phyloP scores from a whole-genome alignment of 2,329 filamentous ascomycete genomes.

The Penicillium sclerotiorum region DNA sequence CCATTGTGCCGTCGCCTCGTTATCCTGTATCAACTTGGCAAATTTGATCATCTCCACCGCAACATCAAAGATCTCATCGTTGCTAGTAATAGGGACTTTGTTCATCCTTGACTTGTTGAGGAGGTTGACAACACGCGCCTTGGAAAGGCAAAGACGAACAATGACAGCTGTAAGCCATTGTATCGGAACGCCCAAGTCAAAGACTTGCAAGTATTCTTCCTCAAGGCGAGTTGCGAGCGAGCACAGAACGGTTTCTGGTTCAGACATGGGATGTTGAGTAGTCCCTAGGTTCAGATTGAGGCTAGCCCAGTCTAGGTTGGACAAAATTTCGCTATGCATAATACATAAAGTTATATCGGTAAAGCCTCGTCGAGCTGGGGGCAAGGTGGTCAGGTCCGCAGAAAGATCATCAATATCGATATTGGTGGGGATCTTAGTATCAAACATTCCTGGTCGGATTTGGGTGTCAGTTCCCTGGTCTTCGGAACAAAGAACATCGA shows the following conservation, averaged over 20 bases:
- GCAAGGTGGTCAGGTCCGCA: slow-evolving; percentile 13
- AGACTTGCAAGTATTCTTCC: slow-evolving; percentile 30
- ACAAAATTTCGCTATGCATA: slow-evolving; percentile 21
- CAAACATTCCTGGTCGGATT: slow-evolving; percentile 25
- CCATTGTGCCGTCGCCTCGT: slow-evolving; percentile 57
- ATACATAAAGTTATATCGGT: slow-evolving; percentile 32
- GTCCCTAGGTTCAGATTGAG: not conserved
- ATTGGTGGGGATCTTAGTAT: slow-evolving; percentile 28
- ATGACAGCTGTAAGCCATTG: slow-evolving; percentile 66
- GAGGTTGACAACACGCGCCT: slow-evolving; percentile 59
- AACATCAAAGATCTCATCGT: slow-evolving; percentile 65
- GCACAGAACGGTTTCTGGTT: slow-evolving; percentile 26
- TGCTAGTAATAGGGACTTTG: not conserved
- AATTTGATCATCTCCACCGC: slow-evolving; percentile 69
- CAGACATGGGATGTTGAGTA: not conserved
- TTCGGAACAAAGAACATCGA: slow-evolving; percentile 31
- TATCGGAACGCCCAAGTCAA: slow-evolving; percentile 47
- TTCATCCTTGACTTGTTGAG: slow-evolving; percentile 11
- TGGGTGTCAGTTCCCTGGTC: slow-evolving; percentile 31
- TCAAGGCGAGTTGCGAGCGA: slow-evolving; percentile 31
- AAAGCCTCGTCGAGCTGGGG: slow-evolving; percentile 10
- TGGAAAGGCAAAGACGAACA: slow-evolving; percentile 68
- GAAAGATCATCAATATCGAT: slow-evolving; percentile 26
- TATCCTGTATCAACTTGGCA: slow-evolving; percentile 61
- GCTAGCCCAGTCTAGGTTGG: slow-evolving; percentile 13